These are phyloP conservation scores for Penicillium sp. DNA, from an alignment of 2,329 filamentous ascomycete genomes.

Conservation along the genomic window DNA sequence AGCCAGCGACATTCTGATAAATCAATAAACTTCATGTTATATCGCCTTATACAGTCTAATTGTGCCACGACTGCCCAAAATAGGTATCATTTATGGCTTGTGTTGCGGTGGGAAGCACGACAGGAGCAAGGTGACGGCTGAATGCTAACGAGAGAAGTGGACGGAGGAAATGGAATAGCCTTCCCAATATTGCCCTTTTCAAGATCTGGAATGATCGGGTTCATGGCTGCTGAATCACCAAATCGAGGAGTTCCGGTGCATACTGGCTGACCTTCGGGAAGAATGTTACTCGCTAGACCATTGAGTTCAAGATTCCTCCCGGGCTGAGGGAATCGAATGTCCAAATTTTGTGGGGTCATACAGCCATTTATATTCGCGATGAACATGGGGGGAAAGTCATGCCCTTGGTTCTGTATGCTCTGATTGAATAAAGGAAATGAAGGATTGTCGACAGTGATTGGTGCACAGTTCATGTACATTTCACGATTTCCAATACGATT, in stretches of 20 bases:
- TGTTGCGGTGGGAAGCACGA: not conserved
- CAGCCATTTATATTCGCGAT: constrained; percentile 70
- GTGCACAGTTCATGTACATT: constrained; percentile 97
- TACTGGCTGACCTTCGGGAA: constrained; percentile 27
- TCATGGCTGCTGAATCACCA: not conserved
- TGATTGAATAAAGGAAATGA: constrained; percentile 37
- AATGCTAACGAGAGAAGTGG: not conserved
- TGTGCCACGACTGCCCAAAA: not conserved
- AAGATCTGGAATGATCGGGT: not conserved
- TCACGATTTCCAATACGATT: constrained; percentile 91
- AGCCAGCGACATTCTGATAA: not conserved
- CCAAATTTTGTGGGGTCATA: constrained; percentile 52
- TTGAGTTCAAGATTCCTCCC: constrained; percentile 58
- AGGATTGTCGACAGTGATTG: constrained; percentile 61
- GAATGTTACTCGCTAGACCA: constrained; percentile 41
- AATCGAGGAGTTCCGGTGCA: constrained; percentile 34
- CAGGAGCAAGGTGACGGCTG: not conserved
- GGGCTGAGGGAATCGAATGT: constrained; percentile 68
- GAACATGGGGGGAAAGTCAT: constrained; percentile 69
- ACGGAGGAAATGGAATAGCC: not conserved
- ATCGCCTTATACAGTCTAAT: not conserved
- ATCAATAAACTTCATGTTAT: not conserved
- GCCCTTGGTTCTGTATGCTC: not conserved
- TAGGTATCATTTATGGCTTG: not conserved
- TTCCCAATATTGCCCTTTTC: not conserved